These are phyloP conservation scores for Leccinum variicolor DNA, from an alignment of 768 basidiomycete genomes.

Conservation along the genomic window DNA sequence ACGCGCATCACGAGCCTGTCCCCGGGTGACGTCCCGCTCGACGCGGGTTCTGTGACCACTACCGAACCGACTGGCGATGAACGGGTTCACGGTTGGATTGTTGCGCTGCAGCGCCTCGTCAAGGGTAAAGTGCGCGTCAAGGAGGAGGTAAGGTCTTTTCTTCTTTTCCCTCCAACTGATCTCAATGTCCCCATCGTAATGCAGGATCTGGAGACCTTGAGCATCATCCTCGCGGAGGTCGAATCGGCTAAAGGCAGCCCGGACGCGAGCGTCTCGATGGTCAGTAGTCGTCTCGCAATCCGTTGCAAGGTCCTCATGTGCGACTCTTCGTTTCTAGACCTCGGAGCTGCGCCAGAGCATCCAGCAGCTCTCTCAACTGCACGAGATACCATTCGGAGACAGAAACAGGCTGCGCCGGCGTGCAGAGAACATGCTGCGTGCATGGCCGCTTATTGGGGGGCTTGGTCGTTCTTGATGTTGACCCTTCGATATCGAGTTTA, in stretches of 20 bases:
- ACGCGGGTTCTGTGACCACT: background rate
- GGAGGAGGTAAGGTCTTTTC: constrained; percentile 18
- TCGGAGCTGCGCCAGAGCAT: constrained; percentile 17
- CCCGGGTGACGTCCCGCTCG: constrained; percentile 1
- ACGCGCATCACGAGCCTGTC: constrained; percentile 20
- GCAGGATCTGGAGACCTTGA: constrained; percentile 24
- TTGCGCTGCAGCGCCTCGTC: constrained; percentile 28
- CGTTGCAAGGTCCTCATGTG: background rate
- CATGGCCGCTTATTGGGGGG: constrained; percentile 12
- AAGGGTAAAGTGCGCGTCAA: constrained; percentile 25
- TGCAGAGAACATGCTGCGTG: constrained; percentile 12
- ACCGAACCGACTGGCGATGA: background rate
- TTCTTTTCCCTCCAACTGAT: background rate
- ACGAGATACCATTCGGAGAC: constrained; percentile 31
- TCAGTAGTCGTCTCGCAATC: constrained; percentile 9
- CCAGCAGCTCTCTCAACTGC: constrained; percentile 23
- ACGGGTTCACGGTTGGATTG: constrained; percentile 17
- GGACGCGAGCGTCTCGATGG: constrained; percentile 5
- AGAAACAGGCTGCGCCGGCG: constrained; percentile 24
- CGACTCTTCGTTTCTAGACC: constrained; percentile 8
- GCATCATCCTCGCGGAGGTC: constrained; percentile 28
- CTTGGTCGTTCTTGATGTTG: background rate
- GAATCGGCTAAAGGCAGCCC: constrained; percentile 22
- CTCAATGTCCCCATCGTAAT: background rate
- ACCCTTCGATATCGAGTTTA: background rate